phyloP scores from a whole-genome alignment of 2,329 filamentous ascomycete genomes.

The Ophiostoma tasmaniense region DNA sequence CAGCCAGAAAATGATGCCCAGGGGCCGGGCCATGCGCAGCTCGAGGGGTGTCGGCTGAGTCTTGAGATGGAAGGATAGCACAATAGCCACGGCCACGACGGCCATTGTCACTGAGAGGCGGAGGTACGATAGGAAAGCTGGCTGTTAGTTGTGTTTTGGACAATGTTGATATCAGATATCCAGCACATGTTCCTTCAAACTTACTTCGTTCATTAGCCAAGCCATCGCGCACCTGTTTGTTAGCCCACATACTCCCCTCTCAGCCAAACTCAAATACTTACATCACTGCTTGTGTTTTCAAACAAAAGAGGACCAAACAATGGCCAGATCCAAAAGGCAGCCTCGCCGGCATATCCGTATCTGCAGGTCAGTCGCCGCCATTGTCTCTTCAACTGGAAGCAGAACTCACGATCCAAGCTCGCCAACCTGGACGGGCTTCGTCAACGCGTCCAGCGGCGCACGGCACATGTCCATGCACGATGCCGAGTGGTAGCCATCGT shows the following conservation, averaged over 20 bases:
- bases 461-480: conserved; percentile 27
- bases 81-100: conserved; percentile 80
- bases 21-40: conserved; percentile 66
- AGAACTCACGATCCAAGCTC: conserved; percentile 30
- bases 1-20: conserved; percentile 83
- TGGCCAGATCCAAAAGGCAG: conserved; percentile 52
- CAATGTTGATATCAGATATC: neutral
- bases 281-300: conserved; percentile 65
- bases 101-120: conserved; percentile 85
- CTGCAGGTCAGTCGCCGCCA: neutral
- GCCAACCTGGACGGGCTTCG: conserved; percentile 38
- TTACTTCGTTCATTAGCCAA: conserved; percentile 68
- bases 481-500: neutral
- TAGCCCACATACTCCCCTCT: no score
- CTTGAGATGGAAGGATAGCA: conserved; percentile 88
- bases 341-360: conserved; percentile 24
- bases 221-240: conserved; percentile 47
- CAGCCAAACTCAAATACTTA: conserved; percentile 25
- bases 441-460: conserved; percentile 32
- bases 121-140: conserved; percentile 81
- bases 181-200: conserved; percentile 11
- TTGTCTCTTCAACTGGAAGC: neutral
- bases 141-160: neutral
- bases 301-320: conserved; percentile 61
- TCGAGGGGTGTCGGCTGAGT: conserved; percentile 61